phyloP scores from a whole-genome alignment of 2,329 filamentous ascomycete species.

The Aspergillus tamarii region DNA sequence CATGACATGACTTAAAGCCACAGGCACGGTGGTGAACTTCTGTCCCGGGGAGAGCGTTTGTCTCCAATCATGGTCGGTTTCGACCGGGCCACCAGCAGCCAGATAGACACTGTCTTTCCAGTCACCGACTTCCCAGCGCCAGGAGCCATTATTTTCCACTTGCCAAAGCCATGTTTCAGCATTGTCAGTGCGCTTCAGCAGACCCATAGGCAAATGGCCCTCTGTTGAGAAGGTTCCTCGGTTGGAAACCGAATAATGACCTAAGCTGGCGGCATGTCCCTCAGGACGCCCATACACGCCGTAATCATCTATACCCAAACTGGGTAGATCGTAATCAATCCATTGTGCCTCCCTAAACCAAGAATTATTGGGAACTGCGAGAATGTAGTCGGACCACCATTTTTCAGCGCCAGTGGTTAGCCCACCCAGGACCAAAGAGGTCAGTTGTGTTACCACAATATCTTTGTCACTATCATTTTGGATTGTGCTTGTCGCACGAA shows the following conservation, averaged over 20 bases:
- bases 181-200: constrained; percentile 24
- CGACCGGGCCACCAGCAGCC: constrained; percentile 30
- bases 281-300: constrained; percentile 25
- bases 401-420: constrained; percentile 18
- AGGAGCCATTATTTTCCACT: constrained; percentile 41
- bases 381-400: constrained; percentile 29
- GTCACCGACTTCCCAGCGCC: constrained; percentile 43
- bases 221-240: constrained; percentile 36
- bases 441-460: constrained; percentile 24
- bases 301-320: constrained; percentile 33
- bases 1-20: constrained; percentile 27
- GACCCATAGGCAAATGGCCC: constrained; percentile 35
- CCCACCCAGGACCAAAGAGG: constrained; percentile 29
- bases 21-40: constrained; percentile 28
- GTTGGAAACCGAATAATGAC: constrained; percentile 28
- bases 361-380: constrained; percentile 30
- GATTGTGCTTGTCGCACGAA: constrained; percentile 26
- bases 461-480: constrained; percentile 21
- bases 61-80: constrained; percentile 34
- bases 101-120: constrained; percentile 38
- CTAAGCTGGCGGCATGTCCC: constrained; percentile 22
- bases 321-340: constrained; percentile 29
- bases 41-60: constrained; percentile 26
- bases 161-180: constrained; percentile 40
- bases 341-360: constrained; percentile 43